Base-by-base conservation (phyloP, 331 rosid genomes). In the Telfairia occidentalis region DNA sequence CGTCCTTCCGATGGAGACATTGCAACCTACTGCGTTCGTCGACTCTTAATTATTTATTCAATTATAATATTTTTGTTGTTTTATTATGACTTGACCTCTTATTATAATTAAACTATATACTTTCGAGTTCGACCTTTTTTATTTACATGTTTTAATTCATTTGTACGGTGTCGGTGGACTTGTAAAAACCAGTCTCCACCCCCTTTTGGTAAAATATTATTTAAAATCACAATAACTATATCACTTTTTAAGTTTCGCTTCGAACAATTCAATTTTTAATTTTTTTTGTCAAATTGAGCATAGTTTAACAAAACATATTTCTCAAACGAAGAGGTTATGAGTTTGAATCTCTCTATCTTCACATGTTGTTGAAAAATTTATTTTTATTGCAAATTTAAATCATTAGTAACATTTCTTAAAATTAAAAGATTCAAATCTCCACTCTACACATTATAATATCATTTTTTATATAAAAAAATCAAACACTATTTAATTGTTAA, bases 1-100 rank as follows among this genome's bases (percentile, higher is more conserved):
- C 75, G 42, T 15, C 42, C 9, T 70, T 70, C 5, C 75, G 26
- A 70, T 46, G 26, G 75, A 26, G 75, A 70, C 75, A 7, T 70
- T 70, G 58, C 75, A 69, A 70, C 75, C 58, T 46, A 46, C 75
- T 7, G 0, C 16, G 3, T 2, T 26, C 55, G 55, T 69, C 43
- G 55, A 70, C 59, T 70, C 57, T 28, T 30, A 29, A 11, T 24
- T 58, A 57, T 2, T 42, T 19, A 40, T 67, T 21, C 19, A 23
- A 69, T 40, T 42, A 66, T 23, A 11, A 18, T 15, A 19, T 69
- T 43, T 67, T 43, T 24, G 7, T 42, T 67, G 6, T 23, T 42
- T 28, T 40, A 40, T 12, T 24, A 67, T 24, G 74, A 42, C 19
- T 67, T 67, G 23, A 42, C 54, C 74, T 21, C 19, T 67, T 42